A percentile compares a stretch with the other conserved stretches of the same genome.
Evolutionary conservation across 345 rosid genomes (phyloP).

Genomic region (Pistacia integerrima): DNA sequence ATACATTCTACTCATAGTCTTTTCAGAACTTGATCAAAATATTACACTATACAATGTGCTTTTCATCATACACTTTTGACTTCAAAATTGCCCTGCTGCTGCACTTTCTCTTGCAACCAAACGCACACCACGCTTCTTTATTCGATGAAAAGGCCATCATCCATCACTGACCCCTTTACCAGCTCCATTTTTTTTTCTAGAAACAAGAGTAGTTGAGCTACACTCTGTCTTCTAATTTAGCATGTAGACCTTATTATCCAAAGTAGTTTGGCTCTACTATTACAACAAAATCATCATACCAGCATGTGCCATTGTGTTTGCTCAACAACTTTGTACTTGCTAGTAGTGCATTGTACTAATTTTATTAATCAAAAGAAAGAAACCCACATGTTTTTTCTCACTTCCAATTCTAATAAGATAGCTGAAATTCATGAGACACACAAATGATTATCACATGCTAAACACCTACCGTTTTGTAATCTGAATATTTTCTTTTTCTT

Average conservation of each 20-base stretch:
- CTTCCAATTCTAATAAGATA: not conserved
- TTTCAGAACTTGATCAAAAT: too few species aligned
- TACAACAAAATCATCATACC: conserved; percentile 20
- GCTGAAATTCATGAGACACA: conserved; percentile 4
- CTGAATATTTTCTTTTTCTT: not conserved
- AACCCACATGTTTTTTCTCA: not conserved
- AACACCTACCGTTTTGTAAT: not conserved
- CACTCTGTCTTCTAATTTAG: not conserved
- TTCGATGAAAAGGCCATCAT: too few species aligned
- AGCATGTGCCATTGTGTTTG: conserved; percentile 22
- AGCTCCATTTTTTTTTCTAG: not conserved
- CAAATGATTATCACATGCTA: conserved; percentile 31
- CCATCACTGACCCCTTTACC: not conserved
- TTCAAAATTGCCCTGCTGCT: not conserved
- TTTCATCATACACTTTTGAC: not conserved
- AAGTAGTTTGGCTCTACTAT: not conserved
- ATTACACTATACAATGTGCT: not conserved
- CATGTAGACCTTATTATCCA: not conserved
- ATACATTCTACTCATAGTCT: too few species aligned
- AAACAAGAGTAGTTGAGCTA: not conserved
- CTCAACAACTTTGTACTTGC: conserved; percentile 20
- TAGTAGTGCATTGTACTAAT: not conserved
- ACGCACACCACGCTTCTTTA: not conserved
- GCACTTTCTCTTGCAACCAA: not conserved
- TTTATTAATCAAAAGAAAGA: conserved; percentile 11